Evolutionary conservation across 805 yeast species (phyloP).

Genomic region (Candida caryicola): DNA sequence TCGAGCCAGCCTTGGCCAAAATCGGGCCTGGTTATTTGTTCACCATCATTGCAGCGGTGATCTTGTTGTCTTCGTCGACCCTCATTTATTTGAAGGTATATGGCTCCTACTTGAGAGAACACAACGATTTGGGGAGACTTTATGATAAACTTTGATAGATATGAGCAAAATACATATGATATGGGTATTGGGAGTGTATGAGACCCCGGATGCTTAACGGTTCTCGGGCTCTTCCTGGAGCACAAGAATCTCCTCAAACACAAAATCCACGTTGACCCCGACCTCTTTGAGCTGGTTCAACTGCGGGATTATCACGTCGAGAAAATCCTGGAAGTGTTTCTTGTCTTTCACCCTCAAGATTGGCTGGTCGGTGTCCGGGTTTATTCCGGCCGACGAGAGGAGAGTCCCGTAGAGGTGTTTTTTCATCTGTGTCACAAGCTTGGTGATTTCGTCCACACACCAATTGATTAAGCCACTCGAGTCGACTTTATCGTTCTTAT

Average conservation of each 20-base stretch:
- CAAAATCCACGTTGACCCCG: slow-evolving; percentile 73
- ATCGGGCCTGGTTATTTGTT: slow-evolving; percentile 71
- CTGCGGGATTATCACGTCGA: slow-evolving; percentile 54
- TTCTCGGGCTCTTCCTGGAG: slow-evolving; percentile 4
- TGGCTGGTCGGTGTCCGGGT: slow-evolving; percentile 23
- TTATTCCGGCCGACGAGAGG: slow-evolving; percentile 37
- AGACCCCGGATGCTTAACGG: background rate
- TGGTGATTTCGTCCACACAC: slow-evolving; percentile 63
- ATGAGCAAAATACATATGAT: too few species aligned
- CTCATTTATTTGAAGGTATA: slow-evolving; percentile 48
- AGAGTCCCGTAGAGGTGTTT: slow-evolving; percentile 67
- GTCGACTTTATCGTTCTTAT: slow-evolving; percentile 23
- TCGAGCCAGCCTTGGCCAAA: slow-evolving; percentile 66
- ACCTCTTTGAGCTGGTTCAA: slow-evolving; percentile 57
- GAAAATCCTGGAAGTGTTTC: slow-evolving; percentile 41
- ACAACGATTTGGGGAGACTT: slow-evolving; percentile 53
- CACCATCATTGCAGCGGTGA: slow-evolving; percentile 61
- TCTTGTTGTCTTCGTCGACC: slow-evolving; percentile 41
- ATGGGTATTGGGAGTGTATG: too few species aligned
- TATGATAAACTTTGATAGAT: slow-evolving; percentile 46
- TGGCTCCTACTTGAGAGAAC: slow-evolving; percentile 64
- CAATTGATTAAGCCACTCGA: slow-evolving; percentile 70
- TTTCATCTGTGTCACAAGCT: slow-evolving; percentile 56
- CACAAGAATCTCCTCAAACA: slow-evolving; percentile 45
- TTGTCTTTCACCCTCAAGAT: slow-evolving; percentile 33